phyloP scores from a whole-genome alignment of 345 rosid species.

The Dimocarpus longan region DNA sequence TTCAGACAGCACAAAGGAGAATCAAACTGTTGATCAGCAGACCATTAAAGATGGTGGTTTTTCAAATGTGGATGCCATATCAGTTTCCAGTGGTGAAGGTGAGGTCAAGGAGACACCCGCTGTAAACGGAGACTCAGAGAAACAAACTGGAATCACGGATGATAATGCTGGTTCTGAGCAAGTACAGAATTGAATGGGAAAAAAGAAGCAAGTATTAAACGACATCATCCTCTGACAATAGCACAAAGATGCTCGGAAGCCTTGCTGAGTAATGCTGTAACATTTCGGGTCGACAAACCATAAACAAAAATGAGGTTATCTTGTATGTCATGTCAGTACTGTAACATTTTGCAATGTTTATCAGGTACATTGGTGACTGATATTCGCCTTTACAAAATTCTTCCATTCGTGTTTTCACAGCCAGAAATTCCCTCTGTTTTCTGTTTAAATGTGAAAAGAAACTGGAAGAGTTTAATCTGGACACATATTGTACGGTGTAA shows the following conservation, averaged over 20 bases:
- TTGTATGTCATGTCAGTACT: neutral
- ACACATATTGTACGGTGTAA: conserved; percentile 11
- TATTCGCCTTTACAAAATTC: neutral
- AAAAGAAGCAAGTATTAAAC: neutral
- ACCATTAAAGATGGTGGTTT: conserved; percentile 12
- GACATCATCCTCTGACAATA: neutral
- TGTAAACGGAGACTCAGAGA: neutral
- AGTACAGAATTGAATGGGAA: neutral
- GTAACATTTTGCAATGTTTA: neutral
- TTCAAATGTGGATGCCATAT: conserved; percentile 22
- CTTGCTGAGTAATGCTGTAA: neutral
- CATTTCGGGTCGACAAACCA: neutral
- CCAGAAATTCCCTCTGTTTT: neutral
- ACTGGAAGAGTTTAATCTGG: neutral
- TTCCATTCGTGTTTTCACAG: conserved; percentile 10
- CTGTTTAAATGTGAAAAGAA: neutral
- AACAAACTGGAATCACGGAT: conserved; percentile 5
- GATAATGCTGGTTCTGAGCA: neutral
- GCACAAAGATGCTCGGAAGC: neutral
- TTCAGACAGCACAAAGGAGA: conserved; percentile 17
- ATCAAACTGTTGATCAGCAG: conserved; percentile 6
- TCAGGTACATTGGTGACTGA: neutral
- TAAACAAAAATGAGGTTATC: neutral
- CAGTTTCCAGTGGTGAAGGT: conserved; percentile 24
- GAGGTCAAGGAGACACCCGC: neutral